Conservation (phyloP, 139 green algal genomes). For the Edaphochlamys debaryana region DNA sequence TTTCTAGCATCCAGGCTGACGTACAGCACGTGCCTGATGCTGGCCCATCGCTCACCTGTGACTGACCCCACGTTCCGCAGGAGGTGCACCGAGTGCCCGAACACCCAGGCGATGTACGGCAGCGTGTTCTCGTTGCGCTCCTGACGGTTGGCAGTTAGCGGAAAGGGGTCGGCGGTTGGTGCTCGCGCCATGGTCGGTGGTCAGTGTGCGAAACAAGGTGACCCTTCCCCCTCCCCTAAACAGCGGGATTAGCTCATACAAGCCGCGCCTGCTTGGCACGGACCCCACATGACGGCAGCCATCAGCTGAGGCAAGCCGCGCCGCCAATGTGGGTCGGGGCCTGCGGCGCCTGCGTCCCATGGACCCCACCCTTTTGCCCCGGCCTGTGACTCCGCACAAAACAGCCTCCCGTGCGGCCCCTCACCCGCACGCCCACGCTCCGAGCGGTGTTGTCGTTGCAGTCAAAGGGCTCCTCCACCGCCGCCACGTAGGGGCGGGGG, state of each 20-base stretch:
- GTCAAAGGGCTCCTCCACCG: conserved; percentile 43
- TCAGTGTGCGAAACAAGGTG: background rate
- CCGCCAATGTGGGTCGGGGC: too few relatives aligned
- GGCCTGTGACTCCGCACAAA: too few relatives aligned
- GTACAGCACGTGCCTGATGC: background rate
- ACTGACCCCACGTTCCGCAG: conserved; percentile 1
- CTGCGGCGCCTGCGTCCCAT: background rate
- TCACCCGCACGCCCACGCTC: conserved; percentile 24
- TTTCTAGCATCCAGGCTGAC: background rate
- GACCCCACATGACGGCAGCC: too few relatives aligned
- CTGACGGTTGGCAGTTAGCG: background rate
- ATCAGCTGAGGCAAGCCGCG: too few relatives aligned
- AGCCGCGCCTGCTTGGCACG: too few relatives aligned
- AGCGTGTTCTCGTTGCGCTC: conserved; percentile 33
- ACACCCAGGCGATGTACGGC: conserved; percentile 42
- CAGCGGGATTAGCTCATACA: too few relatives aligned
- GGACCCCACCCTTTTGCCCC: background rate
- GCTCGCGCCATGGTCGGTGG: background rate
- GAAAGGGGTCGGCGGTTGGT: background rate
- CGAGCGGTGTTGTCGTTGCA: conserved; percentile 41
- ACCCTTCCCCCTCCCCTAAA: too few relatives aligned
- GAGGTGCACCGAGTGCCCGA: conserved; percentile 22
- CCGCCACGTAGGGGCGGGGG: conserved; percentile 7
- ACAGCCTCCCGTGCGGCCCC: background rate
- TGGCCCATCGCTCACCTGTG: background rate